phyloP scores from a whole-genome alignment of 2,329 filamentous ascomycete species.

The Sporothrix brunneoviolacea region DNA sequence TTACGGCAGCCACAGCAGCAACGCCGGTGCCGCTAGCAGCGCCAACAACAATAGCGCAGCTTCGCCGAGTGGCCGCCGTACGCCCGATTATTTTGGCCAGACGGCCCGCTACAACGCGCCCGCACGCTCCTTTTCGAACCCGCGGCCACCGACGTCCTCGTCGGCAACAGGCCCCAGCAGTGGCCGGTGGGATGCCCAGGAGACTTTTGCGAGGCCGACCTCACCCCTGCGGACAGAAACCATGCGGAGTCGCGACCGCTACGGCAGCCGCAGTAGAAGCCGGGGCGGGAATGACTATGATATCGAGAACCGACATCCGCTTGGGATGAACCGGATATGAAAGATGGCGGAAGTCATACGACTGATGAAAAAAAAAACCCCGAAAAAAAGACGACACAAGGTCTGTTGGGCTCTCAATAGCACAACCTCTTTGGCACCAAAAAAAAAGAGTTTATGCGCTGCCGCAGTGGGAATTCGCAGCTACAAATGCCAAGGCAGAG shows the following conservation, averaged over 20 bases:
- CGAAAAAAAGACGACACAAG: neutral
- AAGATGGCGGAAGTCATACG: neutral
- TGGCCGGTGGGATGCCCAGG: slow-evolving; percentile 36
- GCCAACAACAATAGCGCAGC: slow-evolving; percentile 15
- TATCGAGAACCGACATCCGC: slow-evolving; percentile 44
- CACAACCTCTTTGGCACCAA: neutral
- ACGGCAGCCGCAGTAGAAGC: slow-evolving; percentile 12
- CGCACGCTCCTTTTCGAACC: slow-evolving; percentile 49
- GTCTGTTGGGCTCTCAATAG: no score
- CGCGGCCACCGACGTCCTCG: slow-evolving; percentile 36
- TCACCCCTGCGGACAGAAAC: slow-evolving; percentile 8
- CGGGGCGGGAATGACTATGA: slow-evolving; percentile 15
- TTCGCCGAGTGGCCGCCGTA: slow-evolving; percentile 36
- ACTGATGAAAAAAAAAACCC: neutral
- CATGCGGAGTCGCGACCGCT: slow-evolving; percentile 15
- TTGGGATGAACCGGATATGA: slow-evolving; percentile 51
- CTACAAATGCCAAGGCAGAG: no score
- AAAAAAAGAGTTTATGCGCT: neutral
- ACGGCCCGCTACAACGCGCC: slow-evolving; percentile 50
- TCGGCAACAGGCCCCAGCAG: slow-evolving; percentile 9
- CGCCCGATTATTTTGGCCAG: slow-evolving; percentile 50
- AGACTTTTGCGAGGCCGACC: slow-evolving; percentile 30
- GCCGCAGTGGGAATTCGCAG: no score
- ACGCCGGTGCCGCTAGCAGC: neutral
- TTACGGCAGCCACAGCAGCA: slow-evolving; percentile 11